phyloP scores from a whole-genome alignment of 2,329 filamentous ascomycete species.

The Xylaria sp. region DNA sequence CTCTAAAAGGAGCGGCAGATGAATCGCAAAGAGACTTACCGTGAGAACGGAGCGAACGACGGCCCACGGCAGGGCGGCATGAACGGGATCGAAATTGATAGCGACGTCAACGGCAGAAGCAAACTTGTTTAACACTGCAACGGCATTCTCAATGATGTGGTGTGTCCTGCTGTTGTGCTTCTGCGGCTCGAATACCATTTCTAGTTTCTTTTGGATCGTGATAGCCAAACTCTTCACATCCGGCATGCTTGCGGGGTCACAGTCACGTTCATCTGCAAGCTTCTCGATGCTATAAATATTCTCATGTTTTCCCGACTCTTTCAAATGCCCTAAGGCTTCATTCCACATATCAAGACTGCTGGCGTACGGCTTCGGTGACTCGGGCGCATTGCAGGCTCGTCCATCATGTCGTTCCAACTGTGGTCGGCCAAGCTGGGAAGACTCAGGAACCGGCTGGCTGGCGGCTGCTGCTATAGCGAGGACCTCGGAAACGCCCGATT shows the following conservation, averaged over 20 bases:
- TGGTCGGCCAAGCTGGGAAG: background rate
- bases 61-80: conserved; percentile 23
- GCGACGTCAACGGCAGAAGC: conserved; percentile 5
- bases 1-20: background rate
- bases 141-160: background rate
- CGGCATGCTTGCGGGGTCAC: too few relatives aligned
- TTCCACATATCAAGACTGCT: conserved; percentile 4
- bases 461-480: background rate
- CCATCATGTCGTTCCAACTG: background rate
- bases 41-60: conserved; percentile 5
- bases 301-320: background rate
- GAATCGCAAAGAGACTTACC: background rate
- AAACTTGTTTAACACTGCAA: background rate
- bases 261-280: background rate
- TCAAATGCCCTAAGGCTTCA: background rate
- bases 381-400: background rate
- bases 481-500: too few relatives aligned
- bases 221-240: background rate
- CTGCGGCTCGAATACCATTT: background rate
- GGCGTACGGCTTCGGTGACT: background rate
- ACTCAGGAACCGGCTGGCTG: background rate
- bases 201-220: background rate
- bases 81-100: conserved; percentile 14
- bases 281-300: background rate
- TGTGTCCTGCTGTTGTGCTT: background rate